Conservation (phyloP, 441 rosid species). For the Arabidopsis lyrata region DNA sequence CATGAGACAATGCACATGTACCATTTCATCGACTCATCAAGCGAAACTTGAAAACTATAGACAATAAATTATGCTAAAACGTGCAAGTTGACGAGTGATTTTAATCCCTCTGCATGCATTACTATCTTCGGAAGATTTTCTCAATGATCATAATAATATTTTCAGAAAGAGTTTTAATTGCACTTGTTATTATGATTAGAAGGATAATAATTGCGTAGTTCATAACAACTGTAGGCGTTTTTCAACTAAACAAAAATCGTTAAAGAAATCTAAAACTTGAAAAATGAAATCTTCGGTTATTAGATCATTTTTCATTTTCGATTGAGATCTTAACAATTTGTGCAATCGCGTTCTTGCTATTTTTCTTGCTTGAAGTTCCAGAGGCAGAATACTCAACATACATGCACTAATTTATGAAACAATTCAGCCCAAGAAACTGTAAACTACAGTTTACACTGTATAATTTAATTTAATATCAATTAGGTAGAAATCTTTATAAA, state of each 20-base stretch:
- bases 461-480: too few species aligned
- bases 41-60: not conserved
- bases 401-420: not conserved
- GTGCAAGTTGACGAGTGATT: constrained; percentile 30
- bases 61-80: not conserved
- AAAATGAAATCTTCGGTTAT: too few species aligned
- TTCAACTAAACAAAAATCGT: not conserved
- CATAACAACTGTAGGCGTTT: too few species aligned
- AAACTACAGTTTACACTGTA: too few species aligned
- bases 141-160: not conserved
- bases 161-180: constrained; percentile 3
- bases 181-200: not conserved
- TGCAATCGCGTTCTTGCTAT: too few species aligned
- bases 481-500: too few species aligned
- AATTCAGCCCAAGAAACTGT: not conserved
- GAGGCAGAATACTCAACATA: not conserved
- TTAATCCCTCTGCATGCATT: constrained; percentile 15
- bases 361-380: too few species aligned
- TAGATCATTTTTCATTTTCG: too few species aligned
- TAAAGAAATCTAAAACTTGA: too few species aligned
- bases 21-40: not conserved
- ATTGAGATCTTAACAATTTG: too few species aligned
- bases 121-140: not conserved
- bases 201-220: too few species aligned
- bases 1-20: constrained; percentile 24